Conservation (phyloP, 202 grass and related monocot genomes). For the Panicum virgatum region DNA sequence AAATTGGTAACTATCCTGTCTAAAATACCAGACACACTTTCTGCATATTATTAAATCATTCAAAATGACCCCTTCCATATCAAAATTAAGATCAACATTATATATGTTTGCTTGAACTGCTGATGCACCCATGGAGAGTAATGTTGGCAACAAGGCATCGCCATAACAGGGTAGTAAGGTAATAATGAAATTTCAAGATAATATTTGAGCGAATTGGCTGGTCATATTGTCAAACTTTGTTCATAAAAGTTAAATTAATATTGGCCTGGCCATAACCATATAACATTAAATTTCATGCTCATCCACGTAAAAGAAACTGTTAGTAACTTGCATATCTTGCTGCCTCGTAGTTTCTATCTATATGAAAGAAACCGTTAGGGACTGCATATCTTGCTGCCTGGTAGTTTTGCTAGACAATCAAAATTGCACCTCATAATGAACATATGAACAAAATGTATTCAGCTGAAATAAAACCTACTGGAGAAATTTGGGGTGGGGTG, state of each 20-base stretch:
- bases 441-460: not conserved
- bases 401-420: not conserved
- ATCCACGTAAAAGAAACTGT: not conserved
- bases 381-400: not conserved
- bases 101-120: too few relatives aligned
- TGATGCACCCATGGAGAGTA: too few relatives aligned
- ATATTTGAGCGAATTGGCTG: not conserved
- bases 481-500: too few relatives aligned
- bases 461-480: not conserved
- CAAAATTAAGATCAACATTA: too few relatives aligned
- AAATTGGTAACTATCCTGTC: too few relatives aligned
- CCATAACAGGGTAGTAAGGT: too few relatives aligned
- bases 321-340: slow-evolving; percentile 2
- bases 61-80: too few relatives aligned
- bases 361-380: not conserved
- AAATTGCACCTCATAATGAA: not conserved
- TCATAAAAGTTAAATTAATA: not conserved
- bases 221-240: slow-evolving; percentile 9
- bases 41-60: too few relatives aligned
- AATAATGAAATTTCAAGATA: too few relatives aligned
- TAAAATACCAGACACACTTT: too few relatives aligned
- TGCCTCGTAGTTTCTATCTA: not conserved
- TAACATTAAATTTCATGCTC: not conserved
- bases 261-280: not conserved
- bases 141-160: too few relatives aligned